These are phyloP conservation scores for Graphiopsis chlorocephala DNA, from an alignment of 2,329 filamentous ascomycete genomes.

Conservation along the genomic window DNA sequence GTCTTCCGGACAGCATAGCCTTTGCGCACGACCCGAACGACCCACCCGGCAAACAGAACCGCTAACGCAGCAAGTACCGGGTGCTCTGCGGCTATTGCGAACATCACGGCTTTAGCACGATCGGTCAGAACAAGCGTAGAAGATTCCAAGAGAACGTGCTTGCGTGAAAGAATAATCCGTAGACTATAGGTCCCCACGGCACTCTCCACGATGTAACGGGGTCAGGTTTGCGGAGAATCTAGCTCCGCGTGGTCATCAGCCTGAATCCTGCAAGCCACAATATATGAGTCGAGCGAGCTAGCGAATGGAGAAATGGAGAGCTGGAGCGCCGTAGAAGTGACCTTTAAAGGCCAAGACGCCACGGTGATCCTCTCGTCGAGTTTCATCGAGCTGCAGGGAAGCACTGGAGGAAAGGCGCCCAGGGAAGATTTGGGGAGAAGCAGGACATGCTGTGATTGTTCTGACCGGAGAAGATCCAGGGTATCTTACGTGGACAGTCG, in stretches of 20 bases:
- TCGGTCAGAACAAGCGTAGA: background rate
- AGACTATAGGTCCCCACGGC: background rate
- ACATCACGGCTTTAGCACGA: background rate
- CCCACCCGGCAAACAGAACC: background rate
- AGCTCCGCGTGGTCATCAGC: background rate
- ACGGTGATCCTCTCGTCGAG: background rate
- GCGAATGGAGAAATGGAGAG: background rate
- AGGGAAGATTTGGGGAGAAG: background rate
- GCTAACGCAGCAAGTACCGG: conserved; percentile 2
- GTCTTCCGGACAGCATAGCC: conserved; percentile 9
- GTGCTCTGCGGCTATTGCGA: background rate
- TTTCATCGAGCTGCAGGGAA: background rate
- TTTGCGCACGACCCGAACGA: background rate
- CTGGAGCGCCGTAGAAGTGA: background rate
- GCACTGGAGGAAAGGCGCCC: background rate
- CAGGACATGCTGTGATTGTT: background rate
- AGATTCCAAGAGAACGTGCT: background rate
- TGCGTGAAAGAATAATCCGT: background rate
- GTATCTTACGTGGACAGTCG: background rate
- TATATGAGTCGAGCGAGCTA: background rate
- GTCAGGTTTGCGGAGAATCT: background rate
- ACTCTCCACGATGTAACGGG: background rate
- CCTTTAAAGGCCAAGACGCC: background rate
- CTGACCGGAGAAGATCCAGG: background rate
- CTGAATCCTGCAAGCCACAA: background rate